These are phyloP conservation scores for Jamesozyma hellenica DNA, from an alignment of 805 yeast species.

Conservation along the genomic window DNA sequence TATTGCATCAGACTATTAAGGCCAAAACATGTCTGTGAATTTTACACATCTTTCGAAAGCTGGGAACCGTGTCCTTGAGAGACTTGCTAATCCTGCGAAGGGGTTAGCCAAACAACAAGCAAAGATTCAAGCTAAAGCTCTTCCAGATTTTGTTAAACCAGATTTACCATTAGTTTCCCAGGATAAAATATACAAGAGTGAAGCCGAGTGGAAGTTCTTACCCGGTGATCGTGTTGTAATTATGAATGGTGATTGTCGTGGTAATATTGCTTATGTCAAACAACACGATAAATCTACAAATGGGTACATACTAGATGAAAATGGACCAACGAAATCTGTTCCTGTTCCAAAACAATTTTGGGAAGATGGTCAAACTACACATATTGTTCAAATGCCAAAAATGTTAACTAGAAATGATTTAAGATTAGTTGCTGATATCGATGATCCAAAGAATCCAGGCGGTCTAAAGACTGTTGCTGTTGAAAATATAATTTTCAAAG, in stretches of 20 bases:
- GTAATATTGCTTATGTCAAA: conserved; percentile 61
- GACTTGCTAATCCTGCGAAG: conserved; percentile 24
- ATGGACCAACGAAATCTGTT: conserved; percentile 51
- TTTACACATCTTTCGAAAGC: conserved; percentile 30
- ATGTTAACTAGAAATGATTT: conserved; percentile 51
- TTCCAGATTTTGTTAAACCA: conserved; percentile 32
- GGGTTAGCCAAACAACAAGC: conserved; percentile 23
- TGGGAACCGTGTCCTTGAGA: conserved; percentile 30
- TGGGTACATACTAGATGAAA: conserved; percentile 53
- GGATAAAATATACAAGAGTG: conserved; percentile 31
- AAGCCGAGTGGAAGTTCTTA: conserved; percentile 48
- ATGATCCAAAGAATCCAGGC: conserved; percentile 48
- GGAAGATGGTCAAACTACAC: conserved; percentile 62
- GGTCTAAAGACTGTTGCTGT: conserved; percentile 64
- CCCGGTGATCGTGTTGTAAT: conserved; percentile 74
- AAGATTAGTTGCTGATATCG: conserved; percentile 69
- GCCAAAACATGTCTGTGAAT: conserved; percentile 5
- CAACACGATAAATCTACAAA: conserved; percentile 52
- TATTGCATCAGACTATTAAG: too few relatives aligned
- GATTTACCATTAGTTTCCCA: conserved; percentile 26
- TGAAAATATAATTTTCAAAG: conserved; percentile 57
- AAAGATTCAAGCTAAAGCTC: conserved; percentile 24
- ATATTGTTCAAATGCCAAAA: conserved; percentile 59
- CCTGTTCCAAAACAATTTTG: conserved; percentile 66
- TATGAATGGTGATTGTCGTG: conserved; percentile 58